Conservation (phyloP, 305 asterid genomes). For the Salvia sclarea region DNA sequence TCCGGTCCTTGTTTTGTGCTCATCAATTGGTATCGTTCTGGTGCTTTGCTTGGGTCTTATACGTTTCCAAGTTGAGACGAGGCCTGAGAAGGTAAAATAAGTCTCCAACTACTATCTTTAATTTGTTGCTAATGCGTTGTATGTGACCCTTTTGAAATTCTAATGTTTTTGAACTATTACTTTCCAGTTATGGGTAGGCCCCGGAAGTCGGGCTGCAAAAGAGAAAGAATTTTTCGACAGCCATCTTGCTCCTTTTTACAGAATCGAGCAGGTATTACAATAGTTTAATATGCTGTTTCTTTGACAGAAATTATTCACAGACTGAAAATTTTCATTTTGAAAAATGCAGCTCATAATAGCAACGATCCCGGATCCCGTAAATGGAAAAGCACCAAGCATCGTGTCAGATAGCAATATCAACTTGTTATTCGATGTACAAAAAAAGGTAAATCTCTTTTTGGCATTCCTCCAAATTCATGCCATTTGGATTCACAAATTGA, state of each 20-base stretch:
- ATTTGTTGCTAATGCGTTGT: constrained; percentile 8
- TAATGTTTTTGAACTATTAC: constrained; percentile 7
- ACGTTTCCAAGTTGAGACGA: constrained; percentile 93
- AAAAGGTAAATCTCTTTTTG: constrained; percentile 58
- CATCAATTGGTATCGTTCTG: constrained; percentile 69
- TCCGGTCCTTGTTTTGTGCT: constrained; percentile 80
- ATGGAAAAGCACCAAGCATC: constrained; percentile 81
- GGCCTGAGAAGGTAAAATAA: constrained; percentile 86
- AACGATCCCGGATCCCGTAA: constrained; percentile 60
- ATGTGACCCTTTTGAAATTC: constrained; percentile 6
- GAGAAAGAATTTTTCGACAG: constrained; percentile 91
- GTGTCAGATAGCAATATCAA: constrained; percentile 84
- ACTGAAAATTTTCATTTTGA: constrained; percentile 21
- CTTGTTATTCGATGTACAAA: constrained; percentile 84
- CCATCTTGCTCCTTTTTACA: constrained; percentile 94
- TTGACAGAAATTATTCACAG: constrained; percentile 8
- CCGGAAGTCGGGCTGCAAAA: constrained; percentile 96
- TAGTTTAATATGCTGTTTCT: constrained; percentile 7
- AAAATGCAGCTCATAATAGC: constrained; percentile 86
- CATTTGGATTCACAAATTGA: neutral
- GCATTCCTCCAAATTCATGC: constrained; percentile 4
- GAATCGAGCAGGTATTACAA: constrained; percentile 88
- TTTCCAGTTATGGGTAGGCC: constrained; percentile 98
- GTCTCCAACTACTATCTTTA: neutral
- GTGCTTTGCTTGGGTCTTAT: constrained; percentile 90